phyloP scores from a whole-genome alignment of 805 yeast species.

The Metschnikowia lunata region DNA sequence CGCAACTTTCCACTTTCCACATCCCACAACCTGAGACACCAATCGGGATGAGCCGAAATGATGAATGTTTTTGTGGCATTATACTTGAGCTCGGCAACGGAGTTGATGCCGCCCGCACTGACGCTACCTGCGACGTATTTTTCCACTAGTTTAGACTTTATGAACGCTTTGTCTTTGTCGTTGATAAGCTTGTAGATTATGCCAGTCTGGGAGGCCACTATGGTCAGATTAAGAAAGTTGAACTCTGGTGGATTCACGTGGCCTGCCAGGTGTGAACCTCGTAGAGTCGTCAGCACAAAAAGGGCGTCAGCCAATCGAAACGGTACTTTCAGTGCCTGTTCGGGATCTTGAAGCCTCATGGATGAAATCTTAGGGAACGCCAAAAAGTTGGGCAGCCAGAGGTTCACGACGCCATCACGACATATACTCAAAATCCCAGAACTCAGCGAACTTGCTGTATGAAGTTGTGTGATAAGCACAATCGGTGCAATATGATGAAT shows the following conservation, averaged over 20 bases:
- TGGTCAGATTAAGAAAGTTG: conserved; percentile 11
- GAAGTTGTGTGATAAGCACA: conserved; percentile 10
- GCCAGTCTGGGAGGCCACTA: conserved; percentile 11
- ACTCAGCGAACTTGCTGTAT: conserved; percentile 5
- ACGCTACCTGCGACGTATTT: neutral
- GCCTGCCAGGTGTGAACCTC: conserved; percentile 1
- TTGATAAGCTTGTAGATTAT: conserved; percentile 9
- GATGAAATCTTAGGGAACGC: conserved; percentile 18
- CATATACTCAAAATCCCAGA: conserved; percentile 14
- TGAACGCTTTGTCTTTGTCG: conserved; percentile 6
- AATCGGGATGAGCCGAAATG: conserved; percentile 15
- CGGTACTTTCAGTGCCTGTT: neutral
- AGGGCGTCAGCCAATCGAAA: conserved; percentile 2
- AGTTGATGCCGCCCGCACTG: conserved; percentile 4
- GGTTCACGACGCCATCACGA: conserved; percentile 16
- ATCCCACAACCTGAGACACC: conserved; percentile 15
- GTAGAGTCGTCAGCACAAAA: conserved; percentile 1
- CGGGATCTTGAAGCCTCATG: conserved; percentile 4
- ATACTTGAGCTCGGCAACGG: conserved; percentile 9
- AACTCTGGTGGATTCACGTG: conserved; percentile 13
- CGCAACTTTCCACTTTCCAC: conserved; percentile 2
- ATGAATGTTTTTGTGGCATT: conserved; percentile 6
- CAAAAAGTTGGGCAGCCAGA: conserved; percentile 19
- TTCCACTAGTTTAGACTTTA: neutral
- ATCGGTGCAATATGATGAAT: conserved; percentile 16